Percentiles rank a stretch among this genome's conserved stretches.
Conservation (phyloP, 1,284 basidiomycete genomes). For the Erythrobasidium hasegawianum region DNA sequence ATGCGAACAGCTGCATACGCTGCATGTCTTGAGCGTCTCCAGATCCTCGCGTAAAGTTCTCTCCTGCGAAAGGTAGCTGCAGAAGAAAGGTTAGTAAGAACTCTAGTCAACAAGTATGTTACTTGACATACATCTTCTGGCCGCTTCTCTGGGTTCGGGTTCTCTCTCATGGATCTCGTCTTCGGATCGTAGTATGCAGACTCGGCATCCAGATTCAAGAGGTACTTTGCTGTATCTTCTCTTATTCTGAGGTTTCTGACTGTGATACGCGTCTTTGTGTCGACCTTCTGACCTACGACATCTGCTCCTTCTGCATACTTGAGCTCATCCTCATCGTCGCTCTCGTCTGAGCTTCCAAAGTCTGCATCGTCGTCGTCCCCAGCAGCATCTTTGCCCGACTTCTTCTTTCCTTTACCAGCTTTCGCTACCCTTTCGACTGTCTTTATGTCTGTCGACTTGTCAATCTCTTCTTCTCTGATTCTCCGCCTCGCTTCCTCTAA, state of each 20-base stretch:
- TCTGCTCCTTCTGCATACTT: conserved; percentile 97
- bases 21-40: conserved; percentile 88
- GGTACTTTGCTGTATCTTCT: conserved; percentile 98
- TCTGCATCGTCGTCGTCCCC: conserved; percentile 70
- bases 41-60: conserved; percentile 87
- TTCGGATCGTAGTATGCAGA: conserved; percentile 99
- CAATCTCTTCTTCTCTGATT: conserved; percentile 91
- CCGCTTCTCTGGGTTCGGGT: conserved; percentile 69
- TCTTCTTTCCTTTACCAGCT: conserved; percentile 57
- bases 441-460: conserved; percentile 70
- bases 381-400: conserved; percentile 55
- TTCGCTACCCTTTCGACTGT: conserved; percentile 68
- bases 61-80: conserved; percentile 77
- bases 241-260: conserved; percentile 97
- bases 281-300: conserved; percentile 94
- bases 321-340: conserved; percentile 68
- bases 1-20: conserved; percentile 89
- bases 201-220: conserved; percentile 91
- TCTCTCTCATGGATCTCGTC: conserved; percentile 98
- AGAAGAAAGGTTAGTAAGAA: too few relatives aligned
- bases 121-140: conserved; percentile 64
- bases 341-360: conserved; percentile 83
- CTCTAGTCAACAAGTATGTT: too few relatives aligned
- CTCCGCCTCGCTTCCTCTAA: conserved; percentile 85
- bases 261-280: conserved; percentile 96